A percentile compares a stretch with the other conserved stretches of the same genome.
Conservation (phyloP, 805 yeast genomes). For the Starmerella kuoi region DNA sequence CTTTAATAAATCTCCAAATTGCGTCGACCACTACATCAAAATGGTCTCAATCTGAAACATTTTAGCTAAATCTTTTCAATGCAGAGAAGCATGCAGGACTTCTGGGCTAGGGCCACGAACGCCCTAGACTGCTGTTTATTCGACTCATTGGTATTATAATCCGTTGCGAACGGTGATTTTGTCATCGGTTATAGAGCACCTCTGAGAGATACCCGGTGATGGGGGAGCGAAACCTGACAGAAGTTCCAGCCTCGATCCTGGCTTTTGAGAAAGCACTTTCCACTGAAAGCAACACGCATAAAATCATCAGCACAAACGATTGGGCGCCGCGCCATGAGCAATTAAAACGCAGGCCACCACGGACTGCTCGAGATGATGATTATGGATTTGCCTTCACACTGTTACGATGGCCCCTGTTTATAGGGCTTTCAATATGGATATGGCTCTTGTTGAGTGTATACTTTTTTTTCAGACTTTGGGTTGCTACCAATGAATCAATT, state of each 20-base stretch:
- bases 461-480: conserved; percentile 43
- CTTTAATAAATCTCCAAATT: no score
- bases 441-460: conserved; percentile 39
- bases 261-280: conserved; percentile 17
- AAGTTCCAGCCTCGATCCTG: conserved; percentile 9
- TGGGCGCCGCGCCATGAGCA: conserved; percentile 18
- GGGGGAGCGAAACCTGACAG: not conserved
- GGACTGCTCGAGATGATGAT: conserved; percentile 14
- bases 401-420: conserved; percentile 54
- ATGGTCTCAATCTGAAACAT: no score
- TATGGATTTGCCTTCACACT: conserved; percentile 36
- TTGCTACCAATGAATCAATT: conserved; percentile 48
- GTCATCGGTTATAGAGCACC: no score
- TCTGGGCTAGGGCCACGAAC: no score
- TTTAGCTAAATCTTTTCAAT: no score
- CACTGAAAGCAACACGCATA: conserved; percentile 13
- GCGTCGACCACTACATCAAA: no score
- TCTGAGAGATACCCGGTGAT: no score
- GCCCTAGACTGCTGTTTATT: no score
- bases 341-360: conserved; percentile 5
- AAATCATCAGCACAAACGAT: conserved; percentile 24
- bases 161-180: no score
- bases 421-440: conserved; percentile 45
- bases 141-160: no score
- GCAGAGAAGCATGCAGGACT: no score